Conservation (phyloP, 768 basidiomycete genomes). For the Cystoderma amianthinum region DNA sequence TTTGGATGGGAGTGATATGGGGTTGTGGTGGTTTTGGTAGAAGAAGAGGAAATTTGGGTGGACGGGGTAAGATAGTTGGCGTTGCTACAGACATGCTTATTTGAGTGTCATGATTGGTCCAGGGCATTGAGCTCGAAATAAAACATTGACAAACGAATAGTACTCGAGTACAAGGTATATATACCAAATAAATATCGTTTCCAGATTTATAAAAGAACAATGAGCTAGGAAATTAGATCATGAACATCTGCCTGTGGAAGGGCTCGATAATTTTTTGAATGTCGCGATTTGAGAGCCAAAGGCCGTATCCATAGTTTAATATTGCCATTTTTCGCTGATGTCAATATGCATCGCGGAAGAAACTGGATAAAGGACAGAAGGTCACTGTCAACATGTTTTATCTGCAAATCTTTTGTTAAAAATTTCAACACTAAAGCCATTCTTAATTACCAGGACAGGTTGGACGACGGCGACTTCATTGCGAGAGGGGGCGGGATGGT, state of each 20-base stretch:
- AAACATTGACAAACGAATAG: background rate
- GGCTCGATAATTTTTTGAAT: constrained; percentile 12
- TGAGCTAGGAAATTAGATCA: constrained; percentile 11
- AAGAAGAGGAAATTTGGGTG: constrained; percentile 55
- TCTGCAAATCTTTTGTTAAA: constrained; percentile 29
- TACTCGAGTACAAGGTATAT: too few species aligned
- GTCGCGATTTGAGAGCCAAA: constrained; percentile 38
- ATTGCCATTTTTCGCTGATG: constrained; percentile 68
- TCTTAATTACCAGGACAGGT: constrained; percentile 68
- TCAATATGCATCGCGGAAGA: constrained; percentile 72
- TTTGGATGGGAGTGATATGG: constrained; percentile 53
- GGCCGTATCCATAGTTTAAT: constrained; percentile 85
- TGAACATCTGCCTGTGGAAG: constrained; percentile 10
- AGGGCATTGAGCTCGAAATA: background rate
- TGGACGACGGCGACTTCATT: constrained; percentile 89
- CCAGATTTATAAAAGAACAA: too few species aligned
- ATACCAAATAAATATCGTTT: too few species aligned
- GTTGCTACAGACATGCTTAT: constrained; percentile 51
- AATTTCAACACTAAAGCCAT: background rate
- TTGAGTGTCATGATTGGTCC: too few species aligned
- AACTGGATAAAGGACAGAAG: constrained; percentile 71
- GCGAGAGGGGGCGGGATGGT: constrained; percentile 85
- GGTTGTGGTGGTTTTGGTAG: constrained; percentile 62
- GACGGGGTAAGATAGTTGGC: constrained; percentile 68
- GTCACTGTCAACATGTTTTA: constrained; percentile 78